phyloP scores from a whole-genome alignment of 345 rosid species.

The Firmiana major region DNA sequence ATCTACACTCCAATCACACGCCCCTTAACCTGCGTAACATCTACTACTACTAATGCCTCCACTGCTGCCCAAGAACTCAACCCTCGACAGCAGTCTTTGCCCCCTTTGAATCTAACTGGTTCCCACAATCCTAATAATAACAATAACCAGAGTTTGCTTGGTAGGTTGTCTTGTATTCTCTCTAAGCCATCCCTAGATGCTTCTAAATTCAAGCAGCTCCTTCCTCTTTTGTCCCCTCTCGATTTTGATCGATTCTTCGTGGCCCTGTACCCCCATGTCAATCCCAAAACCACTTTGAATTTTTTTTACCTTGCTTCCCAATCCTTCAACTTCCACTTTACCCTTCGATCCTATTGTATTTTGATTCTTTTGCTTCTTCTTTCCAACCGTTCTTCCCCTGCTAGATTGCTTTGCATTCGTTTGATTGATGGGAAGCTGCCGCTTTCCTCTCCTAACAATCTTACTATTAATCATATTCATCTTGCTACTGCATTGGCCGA shows the following conservation, averaged over 20 bases:
- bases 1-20: conserved; percentile 28
- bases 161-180: conserved; percentile 44
- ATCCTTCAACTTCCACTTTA: conserved; percentile 53
- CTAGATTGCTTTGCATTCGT: conserved; percentile 54
- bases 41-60: neutral
- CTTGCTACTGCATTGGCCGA: conserved; percentile 45
- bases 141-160: conserved; percentile 32
- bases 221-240: conserved; percentile 43
- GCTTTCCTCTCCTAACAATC: conserved; percentile 20
- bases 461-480: conserved; percentile 29
- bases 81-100: conserved; percentile 24
- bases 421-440: conserved; percentile 59
- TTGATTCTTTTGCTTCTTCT: conserved; percentile 53
- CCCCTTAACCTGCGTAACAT: conserved; percentile 36
- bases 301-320: conserved; percentile 62
- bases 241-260: conserved; percentile 52
- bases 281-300: conserved; percentile 53
- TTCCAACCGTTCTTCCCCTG: conserved; percentile 42
- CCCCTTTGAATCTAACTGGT: conserved; percentile 11
- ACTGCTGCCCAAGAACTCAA: neutral
- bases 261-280: conserved; percentile 40
- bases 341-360: conserved; percentile 61
- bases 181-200: conserved; percentile 48
- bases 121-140: neutral
- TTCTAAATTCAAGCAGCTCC: conserved; percentile 41